phyloP scores from a whole-genome alignment of 2,329 filamentous ascomycete genomes.

The Aureobasidium melanogenum region DNA sequence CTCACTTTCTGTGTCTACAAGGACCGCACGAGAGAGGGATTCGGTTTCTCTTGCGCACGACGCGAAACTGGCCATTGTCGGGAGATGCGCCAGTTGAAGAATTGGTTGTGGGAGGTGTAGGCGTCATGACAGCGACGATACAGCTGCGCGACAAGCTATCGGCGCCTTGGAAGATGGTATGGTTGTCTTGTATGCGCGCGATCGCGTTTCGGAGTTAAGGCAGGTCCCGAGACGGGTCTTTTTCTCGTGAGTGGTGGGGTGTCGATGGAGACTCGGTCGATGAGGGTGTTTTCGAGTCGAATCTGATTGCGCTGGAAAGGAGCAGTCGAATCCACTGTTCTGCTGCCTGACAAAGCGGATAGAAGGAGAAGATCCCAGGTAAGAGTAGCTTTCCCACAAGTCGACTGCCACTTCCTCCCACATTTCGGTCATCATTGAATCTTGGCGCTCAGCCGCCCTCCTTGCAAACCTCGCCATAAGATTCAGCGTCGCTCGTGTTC shows the following conservation, averaged over 20 bases:
- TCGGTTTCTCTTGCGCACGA: constrained; percentile 85
- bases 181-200: neutral
- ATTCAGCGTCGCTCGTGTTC: neutral
- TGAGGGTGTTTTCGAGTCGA: neutral
- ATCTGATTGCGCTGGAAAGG: neutral
- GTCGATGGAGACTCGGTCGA: neutral
- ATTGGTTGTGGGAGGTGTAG: constrained; percentile 68
- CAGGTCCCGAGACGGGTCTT: neutral
- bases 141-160: neutral
- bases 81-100: constrained; percentile 74
- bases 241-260: neutral
- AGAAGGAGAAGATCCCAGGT: neutral
- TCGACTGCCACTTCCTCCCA: neutral
- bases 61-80: constrained; percentile 67
- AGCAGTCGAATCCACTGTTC: neutral
- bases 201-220: constrained; percentile 1
- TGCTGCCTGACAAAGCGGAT: neutral
- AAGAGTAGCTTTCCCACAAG: neutral
- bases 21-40: constrained; percentile 87
- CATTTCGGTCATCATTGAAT: neutral
- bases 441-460: neutral
- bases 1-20: constrained; percentile 84
- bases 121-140: constrained; percentile 43
- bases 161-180: neutral
- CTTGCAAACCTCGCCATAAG: neutral